Base-by-base conservation (phyloP, 2,329 filamentous ascomycete genomes). In the Cladophialophora immunda region DNA sequence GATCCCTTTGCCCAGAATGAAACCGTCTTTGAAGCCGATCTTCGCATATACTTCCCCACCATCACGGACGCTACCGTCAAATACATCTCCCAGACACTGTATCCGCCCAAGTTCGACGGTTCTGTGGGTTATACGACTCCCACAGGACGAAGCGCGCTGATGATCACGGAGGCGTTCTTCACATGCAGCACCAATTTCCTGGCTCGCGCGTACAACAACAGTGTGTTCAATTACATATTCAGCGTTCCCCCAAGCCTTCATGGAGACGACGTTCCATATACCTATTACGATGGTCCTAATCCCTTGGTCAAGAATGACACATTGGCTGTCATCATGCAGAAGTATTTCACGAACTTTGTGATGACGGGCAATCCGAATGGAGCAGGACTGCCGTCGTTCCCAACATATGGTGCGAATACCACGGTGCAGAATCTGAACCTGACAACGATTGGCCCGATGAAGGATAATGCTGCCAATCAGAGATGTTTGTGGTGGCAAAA, bases 401-500 rank as follows among this genome's bases (percentile, higher is more conserved):
- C 78, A 19, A 76, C 81, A 71, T 84, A 85, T 68, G 84, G 83
- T 0, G 59, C 71, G 15, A 75, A 81, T 62, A 78, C 79, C n/a
- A 77, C 73, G 3, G 78, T 85, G 30, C 70, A 84, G 71, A 77
- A 80, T 32, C 72, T 87, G 38, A 80, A 80, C 38, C 73, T 78
- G n/a, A 76, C 76, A 0, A 77, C 76, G 5, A 82, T 85, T 38
- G 76, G 74, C 27, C 74, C 79, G 65, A 74, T 77, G 30, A 77
- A 69, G 67, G 85, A 87, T 74, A 77, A 77, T 13, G 80, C 81
- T 60, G 80, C 79, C 9, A 85, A 83, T 70, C 71, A 71, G 45
- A 78, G 85, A 68, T 87, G 85, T 74, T 73, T 76, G 60, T 87
- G 80, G 78, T 87, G 85, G 85, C 84, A 86, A 76, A 80, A 82